Evolutionary conservation across 257 asterid genomes (phyloP).

Genomic region (Solanum medicagineum): DNA sequence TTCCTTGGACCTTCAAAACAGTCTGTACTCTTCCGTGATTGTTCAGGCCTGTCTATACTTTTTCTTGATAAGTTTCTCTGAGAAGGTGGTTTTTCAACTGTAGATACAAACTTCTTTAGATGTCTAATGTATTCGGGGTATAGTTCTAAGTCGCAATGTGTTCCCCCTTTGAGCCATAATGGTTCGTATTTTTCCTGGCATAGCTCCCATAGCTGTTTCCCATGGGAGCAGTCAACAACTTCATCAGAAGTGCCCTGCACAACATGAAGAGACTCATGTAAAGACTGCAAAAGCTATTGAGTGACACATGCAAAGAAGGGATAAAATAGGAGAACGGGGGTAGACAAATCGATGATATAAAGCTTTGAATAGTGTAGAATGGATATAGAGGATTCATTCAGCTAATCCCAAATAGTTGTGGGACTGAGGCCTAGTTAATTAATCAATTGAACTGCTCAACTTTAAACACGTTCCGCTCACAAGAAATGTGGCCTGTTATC

Average conservation of each 20-base stretch:
- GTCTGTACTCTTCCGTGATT: constrained; percentile 32
- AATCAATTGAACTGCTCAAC: not conserved
- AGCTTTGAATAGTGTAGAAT: not conserved
- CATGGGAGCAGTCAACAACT: constrained; percentile 54
- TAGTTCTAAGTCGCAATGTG: constrained; percentile 43
- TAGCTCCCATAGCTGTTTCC: constrained; percentile 49
- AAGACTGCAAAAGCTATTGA: not conserved
- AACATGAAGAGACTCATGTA: not conserved
- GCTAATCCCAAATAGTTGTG: not conserved
- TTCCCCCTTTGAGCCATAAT: constrained; percentile 48
- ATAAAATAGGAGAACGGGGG: not conserved
- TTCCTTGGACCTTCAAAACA: constrained; percentile 30
- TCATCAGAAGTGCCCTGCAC: constrained; percentile 57
- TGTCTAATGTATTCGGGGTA: constrained; percentile 50
- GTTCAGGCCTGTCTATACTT: constrained; percentile 29
- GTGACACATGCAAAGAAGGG: not conserved
- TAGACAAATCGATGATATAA: not conserved
- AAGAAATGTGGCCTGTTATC: not conserved
- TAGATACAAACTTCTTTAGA: constrained; percentile 37
- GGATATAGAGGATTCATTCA: not conserved
- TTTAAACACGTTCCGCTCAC: not conserved
- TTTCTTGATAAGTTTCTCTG: constrained; percentile 21
- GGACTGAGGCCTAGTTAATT: not conserved
- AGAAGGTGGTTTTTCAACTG: constrained; percentile 35
- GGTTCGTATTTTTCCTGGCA: constrained; percentile 50